Percentiles rank a stretch among this genome's conserved stretches.
These are phyloP conservation scores for Nannochloropsis salina DNA, from an alignment of 108 stramenopile genomes.

Conservation along the genomic window DNA sequence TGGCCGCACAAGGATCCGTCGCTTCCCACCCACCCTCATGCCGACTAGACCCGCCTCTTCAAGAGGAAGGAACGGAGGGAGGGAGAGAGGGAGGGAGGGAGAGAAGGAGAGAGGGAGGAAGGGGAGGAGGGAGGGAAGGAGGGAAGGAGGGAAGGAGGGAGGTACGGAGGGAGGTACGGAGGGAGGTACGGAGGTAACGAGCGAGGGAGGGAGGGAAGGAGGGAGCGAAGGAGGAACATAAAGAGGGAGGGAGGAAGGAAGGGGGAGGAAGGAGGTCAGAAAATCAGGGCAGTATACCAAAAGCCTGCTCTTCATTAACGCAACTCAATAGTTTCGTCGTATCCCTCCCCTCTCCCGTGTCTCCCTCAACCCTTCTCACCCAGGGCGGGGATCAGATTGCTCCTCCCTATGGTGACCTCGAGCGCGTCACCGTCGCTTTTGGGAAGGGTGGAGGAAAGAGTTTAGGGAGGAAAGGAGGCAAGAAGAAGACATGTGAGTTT, in stretches of 20 bases:
- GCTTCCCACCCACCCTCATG: slow-evolving; percentile 40
- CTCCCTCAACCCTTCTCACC: background rate
- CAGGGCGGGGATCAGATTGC: background rate
- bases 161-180: background rate
- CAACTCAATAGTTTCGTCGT: background rate
- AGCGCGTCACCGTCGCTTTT: background rate
- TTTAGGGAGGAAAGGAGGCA: background rate
- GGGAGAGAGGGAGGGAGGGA: background rate
- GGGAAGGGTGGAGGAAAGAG: background rate
- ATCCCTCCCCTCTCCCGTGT: background rate
- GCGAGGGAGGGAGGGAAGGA: too few species aligned
- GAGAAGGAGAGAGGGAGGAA: background rate
- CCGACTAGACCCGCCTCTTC: slow-evolving; percentile 35
- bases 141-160: background rate
- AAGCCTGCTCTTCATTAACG: background rate
- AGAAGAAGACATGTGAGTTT: background rate
- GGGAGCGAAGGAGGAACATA: too few species aligned
- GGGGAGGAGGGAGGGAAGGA: background rate
- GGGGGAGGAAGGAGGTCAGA: too few species aligned
- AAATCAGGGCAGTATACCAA: background rate
- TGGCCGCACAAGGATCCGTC: slow-evolving; percentile 44
- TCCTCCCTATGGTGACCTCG: background rate
- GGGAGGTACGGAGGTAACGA: background rate
- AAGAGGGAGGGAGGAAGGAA: too few species aligned
- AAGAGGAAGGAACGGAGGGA: background rate